Base-by-base conservation (phyloP, 192 early-diverging fungal genomes). In the Chytriomyces sp. region DNA sequence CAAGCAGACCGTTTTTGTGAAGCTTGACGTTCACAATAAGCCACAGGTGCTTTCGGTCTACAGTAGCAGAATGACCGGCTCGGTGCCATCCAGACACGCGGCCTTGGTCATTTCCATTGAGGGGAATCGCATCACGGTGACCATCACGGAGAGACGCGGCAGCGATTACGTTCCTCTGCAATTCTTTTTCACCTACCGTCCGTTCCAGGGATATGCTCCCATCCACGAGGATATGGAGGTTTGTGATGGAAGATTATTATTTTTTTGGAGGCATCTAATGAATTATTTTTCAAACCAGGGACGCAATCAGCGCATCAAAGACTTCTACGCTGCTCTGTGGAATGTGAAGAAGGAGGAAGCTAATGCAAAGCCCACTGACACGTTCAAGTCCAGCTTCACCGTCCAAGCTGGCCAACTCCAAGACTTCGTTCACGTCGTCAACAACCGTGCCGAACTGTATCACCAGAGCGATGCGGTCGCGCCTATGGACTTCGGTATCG, bases 401-500 rank as follows among this genome's bases (percentile, higher is more conserved):
- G 85, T 94, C 54, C 75, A 87, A 63, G 76, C 86, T 38, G 72
- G 73, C n/a, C 81, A 83, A 38, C 90, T 93, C 75, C 78, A 83
- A 69, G 89, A 92, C 54, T 94, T 94, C 77, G 83, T 85, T 69
- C 87, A 91, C 60, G 81, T 89, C 59, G 85, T 95, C 33, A 89
- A 90, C 72, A 94, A 94, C 81, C 82, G 85, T 37, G 85, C 85
- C 37, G 80, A 84, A 40, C 64, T 80, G 28, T 87, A 87, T 74
- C 67, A 65, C 57, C 40, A 39, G 12, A 39, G 28, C 44, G 39
- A 37, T 25, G 32, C 26, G 55, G 57, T 66, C 10, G 89, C 90
- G 49, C 96, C 96, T 26, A 91, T 98, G 92, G 93, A 96, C 82
- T 96, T 94, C 82, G 93, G 92, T 61, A 98, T 98, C 65, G 93